Base-by-base conservation (phyloP, 768 basidiomycete species). In the Calocybe cyanea region DNA sequence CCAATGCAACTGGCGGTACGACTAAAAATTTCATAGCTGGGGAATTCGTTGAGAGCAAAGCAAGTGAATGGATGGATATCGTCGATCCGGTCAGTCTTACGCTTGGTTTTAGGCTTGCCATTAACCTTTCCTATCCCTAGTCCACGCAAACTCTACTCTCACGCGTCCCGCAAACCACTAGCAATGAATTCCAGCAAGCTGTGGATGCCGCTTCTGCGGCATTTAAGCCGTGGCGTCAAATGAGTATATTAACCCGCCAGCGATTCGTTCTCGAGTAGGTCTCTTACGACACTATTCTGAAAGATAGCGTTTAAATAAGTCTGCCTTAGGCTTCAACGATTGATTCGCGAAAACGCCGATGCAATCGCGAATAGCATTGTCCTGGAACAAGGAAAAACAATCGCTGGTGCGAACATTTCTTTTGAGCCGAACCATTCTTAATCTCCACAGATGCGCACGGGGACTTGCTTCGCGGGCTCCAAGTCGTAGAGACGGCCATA, bases 1-100 rank as follows among this genome's bases (percentile, higher is more conserved):
- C 94, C 2, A 87, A 76, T 47, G 84, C 86, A 18, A 77, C 80
- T 10, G 94, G 94, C n/a, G 86, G 79, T 21, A 83, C 75, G 50
- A 93, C 93, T 46, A 93, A 88, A 77, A 93, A 92, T 64, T 92
- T 85, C 65, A 88, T 97, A 48, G 87, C 81, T 10, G 95, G 94
- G 7, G 77, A 92, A 67, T 98, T 93, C 57, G 74, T 85, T 7
- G 87, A 94, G 56, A 92, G 89, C 68, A 78, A 78, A 57, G 66
- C 87, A 15, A 65, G 73, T 1, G 73, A 85, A 49, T 97, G 88
- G 87, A 78, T 91, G 49, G 91, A 95, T 38, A 80, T 96, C 3
- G 69, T 82, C 41, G 95, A 98, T 68, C 95, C 94, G 14, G 92
- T 94, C 57, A 53, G 83, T 70, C 7, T n/a, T 1, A 18, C 33